Evolutionary conservation across 2,329 filamentous ascomycete species (phyloP).

Genomic region (Fusarium temperatum): DNA sequence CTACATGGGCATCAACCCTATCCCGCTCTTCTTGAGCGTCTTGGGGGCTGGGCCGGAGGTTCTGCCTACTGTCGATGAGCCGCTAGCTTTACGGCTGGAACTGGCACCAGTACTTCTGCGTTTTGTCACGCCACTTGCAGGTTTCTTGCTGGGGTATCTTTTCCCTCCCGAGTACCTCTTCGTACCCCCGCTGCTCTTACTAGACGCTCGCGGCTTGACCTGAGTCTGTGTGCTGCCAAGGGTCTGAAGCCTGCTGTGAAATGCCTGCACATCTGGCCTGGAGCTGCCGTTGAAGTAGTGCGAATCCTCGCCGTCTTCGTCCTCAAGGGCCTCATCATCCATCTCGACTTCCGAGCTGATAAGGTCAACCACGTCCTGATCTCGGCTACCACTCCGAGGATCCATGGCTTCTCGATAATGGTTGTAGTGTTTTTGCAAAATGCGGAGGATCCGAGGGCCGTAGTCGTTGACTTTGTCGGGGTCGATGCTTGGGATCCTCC

Average conservation of each 20-base stretch:
- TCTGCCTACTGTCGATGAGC: constrained; percentile 39
- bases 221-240: constrained; percentile 42
- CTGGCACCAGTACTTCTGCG: constrained; percentile 44
- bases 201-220: constrained; percentile 39
- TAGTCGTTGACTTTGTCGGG: constrained; percentile 68
- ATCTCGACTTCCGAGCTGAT: constrained; percentile 57
- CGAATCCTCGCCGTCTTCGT: constrained; percentile 54
- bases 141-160: constrained; percentile 44
- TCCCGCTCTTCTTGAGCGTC: constrained; percentile 48
- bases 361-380: constrained; percentile 62
- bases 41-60: constrained; percentile 35
- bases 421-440: constrained; percentile 61
- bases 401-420: constrained; percentile 63
- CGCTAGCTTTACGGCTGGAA: constrained; percentile 44
- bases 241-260: constrained; percentile 45
- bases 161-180: constrained; percentile 43
- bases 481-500: constrained; percentile 69
- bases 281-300: constrained; percentile 55
- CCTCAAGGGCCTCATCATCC: constrained; percentile 50
- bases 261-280: constrained; percentile 47
- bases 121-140: constrained; percentile 42
- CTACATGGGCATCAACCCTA: constrained; percentile 47
- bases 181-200: constrained; percentile 41
- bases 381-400: constrained; percentile 29
- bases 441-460: constrained; percentile 67